Evolutionary conservation across 768 basidiomycete genomes (phyloP).

Genomic region (Leccinum subgranulosum): DNA sequence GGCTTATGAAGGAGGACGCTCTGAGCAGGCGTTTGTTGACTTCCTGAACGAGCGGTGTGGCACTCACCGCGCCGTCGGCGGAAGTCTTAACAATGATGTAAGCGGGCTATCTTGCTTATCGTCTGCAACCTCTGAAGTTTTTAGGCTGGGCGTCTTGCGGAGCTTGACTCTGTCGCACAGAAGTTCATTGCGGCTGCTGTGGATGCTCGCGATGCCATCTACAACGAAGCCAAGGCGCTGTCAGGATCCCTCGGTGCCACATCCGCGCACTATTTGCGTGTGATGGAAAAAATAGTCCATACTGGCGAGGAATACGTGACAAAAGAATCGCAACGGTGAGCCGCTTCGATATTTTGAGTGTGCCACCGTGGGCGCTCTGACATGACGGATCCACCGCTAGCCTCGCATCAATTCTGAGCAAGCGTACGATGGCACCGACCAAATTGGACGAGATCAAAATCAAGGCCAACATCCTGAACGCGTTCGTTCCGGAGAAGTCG

Average conservation of each 20-base stretch:
- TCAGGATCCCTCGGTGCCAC: slow-evolving; percentile 46
- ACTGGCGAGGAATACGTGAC: slow-evolving; percentile 71
- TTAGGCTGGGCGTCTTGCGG: slow-evolving; percentile 77
- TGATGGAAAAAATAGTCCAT: slow-evolving; percentile 84
- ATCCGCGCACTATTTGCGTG: slow-evolving; percentile 78
- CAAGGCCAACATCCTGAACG: slow-evolving; percentile 81
- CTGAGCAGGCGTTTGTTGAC: slow-evolving; percentile 69
- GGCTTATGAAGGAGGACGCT: slow-evolving; percentile 67
- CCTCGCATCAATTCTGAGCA: slow-evolving; percentile 71
- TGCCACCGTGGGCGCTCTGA: slow-evolving; percentile 3
- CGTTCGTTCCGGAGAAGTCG: slow-evolving; percentile 47
- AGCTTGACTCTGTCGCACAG: slow-evolving; percentile 75
- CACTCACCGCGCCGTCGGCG: slow-evolving; percentile 77
- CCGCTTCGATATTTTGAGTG: not conserved
- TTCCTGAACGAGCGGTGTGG: slow-evolving; percentile 89
- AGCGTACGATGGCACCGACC: slow-evolving; percentile 66
- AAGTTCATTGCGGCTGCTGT: slow-evolving; percentile 66
- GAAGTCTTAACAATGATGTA: slow-evolving; percentile 71
- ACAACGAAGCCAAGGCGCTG: slow-evolving; percentile 59
- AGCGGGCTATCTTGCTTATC: slow-evolving; percentile 12
- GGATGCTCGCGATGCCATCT: slow-evolving; percentile 56
- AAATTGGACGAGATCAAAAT: slow-evolving; percentile 94
- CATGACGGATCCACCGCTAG: slow-evolving; percentile 35
- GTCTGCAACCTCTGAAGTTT: slow-evolving; percentile 6
- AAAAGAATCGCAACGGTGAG: slow-evolving; percentile 84